Conservation (phyloP, 305 asterid species). For the Solanum hybrid region DNA sequence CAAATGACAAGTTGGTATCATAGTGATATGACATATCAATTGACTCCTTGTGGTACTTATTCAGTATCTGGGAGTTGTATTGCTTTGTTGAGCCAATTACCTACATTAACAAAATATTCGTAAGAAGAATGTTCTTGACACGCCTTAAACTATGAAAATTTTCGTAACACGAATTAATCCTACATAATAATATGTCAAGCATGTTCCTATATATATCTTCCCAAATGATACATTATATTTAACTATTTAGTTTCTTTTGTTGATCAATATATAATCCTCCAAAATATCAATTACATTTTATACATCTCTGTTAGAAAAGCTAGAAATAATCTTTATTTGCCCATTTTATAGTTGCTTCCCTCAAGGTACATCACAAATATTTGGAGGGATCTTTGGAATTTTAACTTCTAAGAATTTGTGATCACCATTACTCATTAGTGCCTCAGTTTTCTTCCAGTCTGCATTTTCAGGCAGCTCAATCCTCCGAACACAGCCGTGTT, state of each 20-base stretch:
- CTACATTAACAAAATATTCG: background rate
- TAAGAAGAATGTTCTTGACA: background rate
- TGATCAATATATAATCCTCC: background rate
- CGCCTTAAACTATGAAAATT: background rate
- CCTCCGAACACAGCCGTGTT: slow-evolving; percentile 62
- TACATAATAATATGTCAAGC: background rate
- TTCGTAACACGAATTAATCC: background rate
- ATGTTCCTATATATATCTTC: background rate
- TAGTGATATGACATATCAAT: background rate
- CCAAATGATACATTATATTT: background rate
- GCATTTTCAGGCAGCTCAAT: slow-evolving; percentile 50
- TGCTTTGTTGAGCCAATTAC: background rate
- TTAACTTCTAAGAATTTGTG: slow-evolving; percentile 33
- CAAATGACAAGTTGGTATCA: background rate
- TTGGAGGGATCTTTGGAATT: slow-evolving; percentile 31
- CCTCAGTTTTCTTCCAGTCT: slow-evolving; percentile 56
- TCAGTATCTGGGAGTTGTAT: background rate
- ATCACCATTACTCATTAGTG: slow-evolving; percentile 26
- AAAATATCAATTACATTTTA: background rate
- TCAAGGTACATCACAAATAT: background rate
- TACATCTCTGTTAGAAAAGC: background rate
- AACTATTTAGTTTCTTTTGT: background rate
- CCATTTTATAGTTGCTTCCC: background rate
- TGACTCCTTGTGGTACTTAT: background rate
- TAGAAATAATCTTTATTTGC: background rate